Base-by-base conservation (phyloP, 257 asterid genomes). In the Solanum gandarillasii region DNA sequence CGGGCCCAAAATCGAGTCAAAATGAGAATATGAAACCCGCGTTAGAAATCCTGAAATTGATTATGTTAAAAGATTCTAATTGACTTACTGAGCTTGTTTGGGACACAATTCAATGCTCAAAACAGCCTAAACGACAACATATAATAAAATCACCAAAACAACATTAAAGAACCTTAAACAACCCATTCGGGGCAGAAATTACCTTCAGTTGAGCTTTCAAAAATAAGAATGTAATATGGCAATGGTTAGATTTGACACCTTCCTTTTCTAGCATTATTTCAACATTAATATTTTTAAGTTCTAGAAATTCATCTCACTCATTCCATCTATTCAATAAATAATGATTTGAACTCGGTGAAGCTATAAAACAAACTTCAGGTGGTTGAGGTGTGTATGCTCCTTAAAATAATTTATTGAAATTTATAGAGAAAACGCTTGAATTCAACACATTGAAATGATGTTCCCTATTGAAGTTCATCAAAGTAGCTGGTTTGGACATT, bases 391-490 rank as follows among this genome's bases (percentile, higher is more conserved):
- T 1, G 67, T 55, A 55, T 55, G 67, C 25, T 55, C 67, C 5
- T 7, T 55, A 55, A 7, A 55, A 55, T 55, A 55, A 55, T 55
- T 55, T 1, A 20, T 55, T 55, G 67, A 55, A 55, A 48, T 48
- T 48, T 8, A 14, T 48, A 48, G 1, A 48, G 21, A 48, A 48
- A 0, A 12, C 67, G 0, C 11, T 55, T 55, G 25, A 55, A 55
- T 20, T 20, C 67, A 55, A 55, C n/a, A 55, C 67, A 18, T 55
- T 55, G 12, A 20, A 55, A 55, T 55, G 1, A 55, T 55, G 67
- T 20, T 52, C 10, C 65, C 11, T 0, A 0, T 21, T 20, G 67
- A 0, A 55, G 67, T 20, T 55, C 67, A 55, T 20, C 0, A 1
- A 55, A 55, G 12, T 7, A 1, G 67, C 2, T 20, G 0, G 12